A percentile compares a stretch with the other conserved stretches of the same genome.
Conservation (phyloP, 1,139 yeast genomes). For the Diutina rugosa region DNA sequence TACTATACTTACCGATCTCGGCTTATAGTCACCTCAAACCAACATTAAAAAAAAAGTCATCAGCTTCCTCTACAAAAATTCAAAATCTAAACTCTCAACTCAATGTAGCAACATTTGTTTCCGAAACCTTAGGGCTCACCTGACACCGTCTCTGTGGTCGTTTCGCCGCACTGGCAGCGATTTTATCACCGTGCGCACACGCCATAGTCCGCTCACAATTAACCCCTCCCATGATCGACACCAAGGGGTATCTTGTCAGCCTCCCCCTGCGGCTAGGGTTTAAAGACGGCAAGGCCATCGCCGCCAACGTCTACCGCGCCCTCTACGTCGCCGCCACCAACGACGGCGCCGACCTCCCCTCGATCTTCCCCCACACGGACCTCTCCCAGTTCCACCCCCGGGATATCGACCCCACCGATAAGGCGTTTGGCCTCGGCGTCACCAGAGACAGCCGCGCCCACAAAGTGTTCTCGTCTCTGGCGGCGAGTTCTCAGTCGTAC, state of each 20-base stretch:
- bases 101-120: no score
- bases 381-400: background rate
- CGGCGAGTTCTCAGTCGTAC: background rate
- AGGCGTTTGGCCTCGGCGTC: background rate
- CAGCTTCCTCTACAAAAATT: no score
- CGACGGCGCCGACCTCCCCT: background rate
- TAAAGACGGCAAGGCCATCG: background rate
- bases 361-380: slow-evolving; percentile 4
- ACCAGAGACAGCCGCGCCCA: background rate
- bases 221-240: background rate
- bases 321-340: background rate
- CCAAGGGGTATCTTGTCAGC: background rate
- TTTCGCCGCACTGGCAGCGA: background rate
- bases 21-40: no score
- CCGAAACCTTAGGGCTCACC: no score
- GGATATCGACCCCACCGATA: background rate
- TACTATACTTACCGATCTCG: no score
- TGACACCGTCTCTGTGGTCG: no score
- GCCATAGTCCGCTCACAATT: no score
- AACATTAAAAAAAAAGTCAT: no score
- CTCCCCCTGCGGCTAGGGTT: background rate
- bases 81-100: no score
- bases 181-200: background rate
- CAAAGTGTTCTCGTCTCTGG: slow-evolving; percentile 3
- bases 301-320: background rate